phyloP scores from a whole-genome alignment of 2,329 filamentous ascomycete species.

The Didymellaceae sp. region DNA sequence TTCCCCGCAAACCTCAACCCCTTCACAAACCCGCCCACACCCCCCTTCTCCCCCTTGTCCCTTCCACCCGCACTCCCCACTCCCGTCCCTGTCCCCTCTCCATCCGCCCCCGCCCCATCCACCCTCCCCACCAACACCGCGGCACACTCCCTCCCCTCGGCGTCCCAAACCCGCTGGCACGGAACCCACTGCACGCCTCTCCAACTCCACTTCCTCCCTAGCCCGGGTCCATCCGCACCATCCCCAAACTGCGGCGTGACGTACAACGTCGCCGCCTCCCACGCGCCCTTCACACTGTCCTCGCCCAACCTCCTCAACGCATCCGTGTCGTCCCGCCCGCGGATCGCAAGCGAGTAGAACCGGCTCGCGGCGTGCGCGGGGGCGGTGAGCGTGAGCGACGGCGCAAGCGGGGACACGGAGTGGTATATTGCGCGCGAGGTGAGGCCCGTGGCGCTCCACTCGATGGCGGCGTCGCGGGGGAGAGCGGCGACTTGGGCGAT shows the following conservation, averaged over 20 bases:
- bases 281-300: slow-evolving; percentile 14
- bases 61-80: slow-evolving; percentile 25
- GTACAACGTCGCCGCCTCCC: slow-evolving; percentile 35
- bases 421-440: not conserved
- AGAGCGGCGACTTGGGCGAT: slow-evolving; percentile 77
- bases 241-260: slow-evolving; percentile 16
- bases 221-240: not conserved
- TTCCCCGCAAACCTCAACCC: slow-evolving; percentile 29
- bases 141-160: slow-evolving; percentile 27
- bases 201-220: not conserved
- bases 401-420: not conserved
- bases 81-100: slow-evolving; percentile 17
- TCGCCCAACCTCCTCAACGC: slow-evolving; percentile 4
- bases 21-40: slow-evolving; percentile 28
- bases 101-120: slow-evolving; percentile 24
- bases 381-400: not conserved
- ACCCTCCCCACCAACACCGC: slow-evolving; percentile 37
- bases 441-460: slow-evolving; percentile 81
- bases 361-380: not conserved
- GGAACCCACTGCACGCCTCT: slow-evolving; percentile 39
- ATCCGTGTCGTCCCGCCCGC: not conserved
- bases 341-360: slow-evolving; percentile 28
- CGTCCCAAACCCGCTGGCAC: slow-evolving; percentile 42
- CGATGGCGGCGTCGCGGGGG: slow-evolving; percentile 75
- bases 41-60: slow-evolving; percentile 11